Conservation (phyloP, 352 stramenopile species). For the Globisporangium splendens region DNA sequence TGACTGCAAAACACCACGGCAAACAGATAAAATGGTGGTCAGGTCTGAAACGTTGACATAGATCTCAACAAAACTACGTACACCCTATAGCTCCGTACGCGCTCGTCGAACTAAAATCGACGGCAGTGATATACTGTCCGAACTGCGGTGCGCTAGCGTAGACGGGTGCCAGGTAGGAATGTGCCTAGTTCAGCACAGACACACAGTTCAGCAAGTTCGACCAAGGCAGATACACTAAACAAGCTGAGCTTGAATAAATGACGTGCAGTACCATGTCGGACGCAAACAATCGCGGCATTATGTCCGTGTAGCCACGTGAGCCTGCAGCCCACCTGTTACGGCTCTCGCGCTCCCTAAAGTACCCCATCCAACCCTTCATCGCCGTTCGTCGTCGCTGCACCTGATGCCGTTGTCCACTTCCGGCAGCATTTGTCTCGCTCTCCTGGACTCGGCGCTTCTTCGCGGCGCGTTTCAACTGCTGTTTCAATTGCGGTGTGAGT, state of each 20-base stretch:
- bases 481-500: constrained; percentile 23
- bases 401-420: neutral
- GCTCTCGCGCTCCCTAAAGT: constrained; percentile 30
- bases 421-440: neutral
- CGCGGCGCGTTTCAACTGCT: constrained; percentile 13
- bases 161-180: constrained; percentile 1
- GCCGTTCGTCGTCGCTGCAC: neutral
- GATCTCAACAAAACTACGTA: constrained; percentile 11
- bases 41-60: too few species aligned
- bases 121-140: constrained; percentile 22
- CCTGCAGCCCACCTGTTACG: constrained; percentile 27
- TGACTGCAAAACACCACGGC: constrained; percentile 1
- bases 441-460: constrained; percentile 8
- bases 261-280: constrained; percentile 6
- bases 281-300: constrained; percentile 26
- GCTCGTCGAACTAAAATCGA: constrained; percentile 24
- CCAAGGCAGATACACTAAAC: neutral
- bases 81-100: constrained; percentile 36
- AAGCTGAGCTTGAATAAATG: too few species aligned
- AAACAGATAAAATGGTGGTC: neutral
- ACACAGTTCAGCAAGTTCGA: neutral
- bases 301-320: constrained; percentile 17
- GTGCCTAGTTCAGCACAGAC: neutral
- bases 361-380: constrained; percentile 20
- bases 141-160: neutral